Base-by-base conservation (phyloP, 176 grass and related monocot species). In the Sorghum bicolor region DNA sequence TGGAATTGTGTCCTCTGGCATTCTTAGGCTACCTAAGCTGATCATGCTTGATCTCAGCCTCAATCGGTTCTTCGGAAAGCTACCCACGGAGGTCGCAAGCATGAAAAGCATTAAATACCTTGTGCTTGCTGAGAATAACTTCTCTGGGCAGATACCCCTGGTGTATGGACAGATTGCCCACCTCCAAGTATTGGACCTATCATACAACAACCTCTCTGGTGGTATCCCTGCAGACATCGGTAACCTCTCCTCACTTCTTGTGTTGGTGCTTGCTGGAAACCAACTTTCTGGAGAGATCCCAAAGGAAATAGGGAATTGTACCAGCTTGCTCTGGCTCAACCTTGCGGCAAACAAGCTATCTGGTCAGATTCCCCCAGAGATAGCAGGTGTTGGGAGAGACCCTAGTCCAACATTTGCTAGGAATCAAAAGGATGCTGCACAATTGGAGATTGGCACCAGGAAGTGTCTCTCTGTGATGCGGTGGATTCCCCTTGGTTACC, bases 261-360 rank as follows among this genome's bases (percentile, higher is more conserved):
- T 85, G 72, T 66, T 93, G 62, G 82, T 90, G 91, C 76, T 93
- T 2, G 84, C 80, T 15, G 81, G 84, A 64, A 93, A 93, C 78
- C 77, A 85, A 10, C 76, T 93, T 17, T 69, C 80, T 6, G 91
- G 84, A 14, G 70, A 57, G 43, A 90, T 93, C 28, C 91, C 91
- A 28, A 12, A 61, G 34, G 84, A 89, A 69, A 87, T 93, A 29
- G 91, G 91, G 7, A 93, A 90, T 8, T 93, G 87, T 62, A 90
- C 65, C 58, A 93, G 91, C 85, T 66, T 93, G 43, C 47, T 93
- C 28, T 93, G 87, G 87, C 52, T 93, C 55, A 92, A 92, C 68
- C 68, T 92, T 22, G 86, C 83, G 1, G 72, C 29, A 25, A 92
- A 92, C 67, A 55, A 22, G 66, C 67, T 89, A 16, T 78, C 79